Conservation (phyloP, 2,329 filamentous ascomycete genomes). For the Atkinsonella hypoxylon region DNA sequence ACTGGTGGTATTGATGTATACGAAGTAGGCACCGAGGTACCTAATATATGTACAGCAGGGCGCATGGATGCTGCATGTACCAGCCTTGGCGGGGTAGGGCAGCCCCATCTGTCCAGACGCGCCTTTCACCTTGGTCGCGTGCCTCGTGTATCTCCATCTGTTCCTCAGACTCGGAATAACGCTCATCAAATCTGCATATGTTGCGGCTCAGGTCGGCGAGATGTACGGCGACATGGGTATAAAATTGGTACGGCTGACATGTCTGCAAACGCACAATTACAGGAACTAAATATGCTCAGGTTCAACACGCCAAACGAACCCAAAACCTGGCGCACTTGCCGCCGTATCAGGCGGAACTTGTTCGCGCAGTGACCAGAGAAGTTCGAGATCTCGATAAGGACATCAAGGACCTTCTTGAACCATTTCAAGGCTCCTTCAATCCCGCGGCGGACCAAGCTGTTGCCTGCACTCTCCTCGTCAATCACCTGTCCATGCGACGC, state of each 20-base stretch:
- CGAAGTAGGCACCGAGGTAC: too few relatives aligned
- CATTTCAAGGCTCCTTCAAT: constrained; percentile 76
- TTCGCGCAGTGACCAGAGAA: constrained; percentile 78
- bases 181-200: background rate
- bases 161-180: too few relatives aligned
- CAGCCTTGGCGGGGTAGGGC: background rate
- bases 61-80: too few relatives aligned
- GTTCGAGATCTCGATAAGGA: constrained; percentile 88
- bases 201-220: background rate
- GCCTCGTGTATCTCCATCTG: background rate
- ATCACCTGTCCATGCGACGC: constrained; percentile 87
- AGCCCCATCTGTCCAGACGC: background rate
- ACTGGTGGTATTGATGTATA: too few relatives aligned
- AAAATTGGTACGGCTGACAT: constrained; percentile 56
- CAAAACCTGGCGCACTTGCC: constrained; percentile 78
- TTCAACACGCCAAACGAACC: constrained; percentile 90
- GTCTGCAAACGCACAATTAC: background rate
- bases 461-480: constrained; percentile 80
- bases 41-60: too few relatives aligned
- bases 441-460: constrained; percentile 71
- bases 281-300: constrained; percentile 37
- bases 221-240: constrained; percentile 88
- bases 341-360: constrained; percentile 83
- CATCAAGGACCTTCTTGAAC: constrained; percentile 64
- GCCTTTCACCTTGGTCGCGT: background rate